Percentiles rank a stretch among this genome's conserved stretches.
phyloP scores from a whole-genome alignment of 495 filamentous ascomycete species.

The Cairneyella variabilis region DNA sequence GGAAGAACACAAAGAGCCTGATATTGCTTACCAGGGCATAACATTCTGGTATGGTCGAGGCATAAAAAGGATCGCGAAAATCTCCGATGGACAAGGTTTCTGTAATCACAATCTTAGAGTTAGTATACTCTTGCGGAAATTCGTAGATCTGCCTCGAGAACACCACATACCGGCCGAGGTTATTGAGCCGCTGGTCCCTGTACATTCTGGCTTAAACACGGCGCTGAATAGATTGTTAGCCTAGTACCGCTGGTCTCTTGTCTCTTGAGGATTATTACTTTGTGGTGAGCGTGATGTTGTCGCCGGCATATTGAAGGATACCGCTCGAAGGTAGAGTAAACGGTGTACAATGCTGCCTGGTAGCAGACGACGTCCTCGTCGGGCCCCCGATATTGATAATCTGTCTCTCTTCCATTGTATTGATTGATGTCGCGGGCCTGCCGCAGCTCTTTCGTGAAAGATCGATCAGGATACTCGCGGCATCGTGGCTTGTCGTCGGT shows the following conservation, averaged over 20 bases:
- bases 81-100: conserved; percentile 47
- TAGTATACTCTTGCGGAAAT: too few relatives aligned
- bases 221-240: too few relatives aligned
- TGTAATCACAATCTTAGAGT: too few relatives aligned
- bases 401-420: conserved; percentile 23
- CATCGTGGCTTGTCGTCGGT: conserved; percentile 12
- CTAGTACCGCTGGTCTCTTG: too few relatives aligned
- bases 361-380: conserved; percentile 6
- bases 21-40: conserved; percentile 94
- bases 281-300: too few relatives aligned
- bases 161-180: too few relatives aligned
- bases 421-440: conserved; percentile 17
- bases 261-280: too few relatives aligned
- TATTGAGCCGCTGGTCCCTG: conserved; percentile 26
- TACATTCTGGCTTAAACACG: conserved; percentile 60
- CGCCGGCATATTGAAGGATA: too few relatives aligned
- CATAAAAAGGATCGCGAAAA: conserved; percentile 82
- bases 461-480: conserved; percentile 10
- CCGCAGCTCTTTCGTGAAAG: conserved; percentile 13
- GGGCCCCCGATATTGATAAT: conserved; percentile 16
- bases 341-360: conserved; percentile 48
- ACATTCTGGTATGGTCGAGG: conserved; percentile 82
- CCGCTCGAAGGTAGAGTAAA: conserved; percentile 61
- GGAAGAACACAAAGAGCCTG: too few relatives aligned
- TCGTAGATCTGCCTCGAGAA: too few relatives aligned